A percentile compares a stretch with the other conserved stretches of the same genome.
phyloP scores from a whole-genome alignment of 2,329 filamentous ascomycete species.

The Fusarium chlamydosporum region DNA sequence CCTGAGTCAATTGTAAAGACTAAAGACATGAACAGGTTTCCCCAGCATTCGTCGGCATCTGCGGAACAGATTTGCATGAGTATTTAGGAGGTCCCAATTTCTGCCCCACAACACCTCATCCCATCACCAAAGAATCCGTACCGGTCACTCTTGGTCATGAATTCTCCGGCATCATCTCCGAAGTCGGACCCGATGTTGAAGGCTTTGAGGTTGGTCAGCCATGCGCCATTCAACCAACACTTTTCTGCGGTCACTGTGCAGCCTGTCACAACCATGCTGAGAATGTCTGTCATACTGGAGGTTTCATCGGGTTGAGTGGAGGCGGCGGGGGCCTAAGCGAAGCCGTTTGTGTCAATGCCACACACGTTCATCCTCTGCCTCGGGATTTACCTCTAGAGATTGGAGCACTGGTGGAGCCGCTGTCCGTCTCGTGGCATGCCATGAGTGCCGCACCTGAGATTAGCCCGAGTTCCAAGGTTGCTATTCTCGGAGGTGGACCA shows the following conservation, averaged over 20 bases:
- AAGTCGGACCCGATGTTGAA: conserved; percentile 67
- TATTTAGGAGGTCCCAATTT: conserved; percentile 55
- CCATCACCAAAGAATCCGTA: conserved; percentile 68
- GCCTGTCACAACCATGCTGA: conserved; percentile 66
- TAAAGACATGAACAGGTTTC: conserved; percentile 36
- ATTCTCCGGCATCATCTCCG: conserved; percentile 71
- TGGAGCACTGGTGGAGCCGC: conserved; percentile 67
- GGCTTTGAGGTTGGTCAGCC: conserved; percentile 67
- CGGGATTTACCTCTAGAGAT: conserved; percentile 65
- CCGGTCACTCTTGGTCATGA: conserved; percentile 76
- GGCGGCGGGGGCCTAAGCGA: conserved; percentile 71
- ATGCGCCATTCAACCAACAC: conserved; percentile 72
- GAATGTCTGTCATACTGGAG: conserved; percentile 69
- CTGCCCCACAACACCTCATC: conserved; percentile 67
- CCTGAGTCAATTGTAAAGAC: rapidly evolving
- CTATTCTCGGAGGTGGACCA: conserved; percentile 65
- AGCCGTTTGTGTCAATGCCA: conserved; percentile 65
- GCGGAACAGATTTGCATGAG: conserved; percentile 57
- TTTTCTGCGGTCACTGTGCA: conserved; percentile 69
- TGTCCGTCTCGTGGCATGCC: conserved; percentile 62
- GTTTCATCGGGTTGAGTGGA: conserved; percentile 53
- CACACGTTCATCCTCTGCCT: conserved; percentile 65
- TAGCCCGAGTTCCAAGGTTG: conserved; percentile 60
- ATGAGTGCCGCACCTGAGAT: conserved; percentile 62
- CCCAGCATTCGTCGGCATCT: conserved; percentile 64